phyloP scores from a whole-genome alignment of 768 basidiomycete species.

The Botryobasidium botryosum region DNA sequence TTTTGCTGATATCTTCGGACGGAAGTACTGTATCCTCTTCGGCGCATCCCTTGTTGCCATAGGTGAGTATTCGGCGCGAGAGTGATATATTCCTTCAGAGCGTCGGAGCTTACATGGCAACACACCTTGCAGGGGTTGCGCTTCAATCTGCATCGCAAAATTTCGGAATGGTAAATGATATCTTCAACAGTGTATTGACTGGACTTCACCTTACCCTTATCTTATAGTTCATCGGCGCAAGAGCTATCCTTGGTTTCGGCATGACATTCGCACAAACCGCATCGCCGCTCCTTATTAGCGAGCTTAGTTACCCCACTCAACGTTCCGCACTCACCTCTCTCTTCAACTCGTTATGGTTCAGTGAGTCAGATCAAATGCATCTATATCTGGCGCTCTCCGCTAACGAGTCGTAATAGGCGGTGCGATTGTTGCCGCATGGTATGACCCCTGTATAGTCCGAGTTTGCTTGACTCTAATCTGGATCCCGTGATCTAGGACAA shows the following conservation, averaged over 20 bases:
- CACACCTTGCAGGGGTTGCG: slow-evolving; percentile 38
- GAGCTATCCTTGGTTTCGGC: slow-evolving; percentile 42
- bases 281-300: slow-evolving; percentile 71
- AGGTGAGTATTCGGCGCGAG: neutral
- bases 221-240: slow-evolving; percentile 30
- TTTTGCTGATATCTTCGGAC: slow-evolving; percentile 53
- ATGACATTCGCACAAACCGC: slow-evolving; percentile 46
- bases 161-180: slow-evolving; percentile 54
- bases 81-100: neutral
- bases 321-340: slow-evolving; percentile 61
- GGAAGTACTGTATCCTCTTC: slow-evolving; percentile 46
- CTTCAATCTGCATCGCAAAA: slow-evolving; percentile 57
- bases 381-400: too few relatives aligned
- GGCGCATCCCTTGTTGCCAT: too few relatives aligned
- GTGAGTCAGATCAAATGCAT: too few relatives aligned
- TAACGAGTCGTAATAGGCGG: too few relatives aligned
- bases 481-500: too few relatives aligned
- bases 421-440: slow-evolving; percentile 71
- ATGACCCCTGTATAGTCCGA: too few relatives aligned
- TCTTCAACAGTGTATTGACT: neutral
- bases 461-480: too few relatives aligned
- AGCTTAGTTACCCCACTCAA: slow-evolving; percentile 71
- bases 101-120: neutral
- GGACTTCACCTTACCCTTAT: neutral
- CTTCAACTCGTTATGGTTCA: slow-evolving; percentile 79